These are phyloP conservation scores for Mrakia frigida DNA, from an alignment of 768 basidiomycete species.

Conservation along the genomic window DNA sequence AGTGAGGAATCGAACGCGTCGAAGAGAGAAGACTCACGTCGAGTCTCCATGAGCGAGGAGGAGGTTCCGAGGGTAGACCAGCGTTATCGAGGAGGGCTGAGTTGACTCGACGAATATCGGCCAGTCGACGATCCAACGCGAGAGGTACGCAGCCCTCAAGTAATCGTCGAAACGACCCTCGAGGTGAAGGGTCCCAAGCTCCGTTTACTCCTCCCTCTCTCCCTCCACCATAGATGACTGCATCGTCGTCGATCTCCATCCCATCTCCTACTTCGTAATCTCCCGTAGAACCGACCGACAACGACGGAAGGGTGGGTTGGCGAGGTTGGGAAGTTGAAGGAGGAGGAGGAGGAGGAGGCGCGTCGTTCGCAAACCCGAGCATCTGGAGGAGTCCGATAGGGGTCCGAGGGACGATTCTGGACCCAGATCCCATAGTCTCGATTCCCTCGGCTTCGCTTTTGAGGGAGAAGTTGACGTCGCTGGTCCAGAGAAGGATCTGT, in stretches of 20 bases:
- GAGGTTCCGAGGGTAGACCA: constrained; percentile 4
- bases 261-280: not conserved
- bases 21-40: not conserved
- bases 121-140: not conserved
- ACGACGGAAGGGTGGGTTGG: not conserved
- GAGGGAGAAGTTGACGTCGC: constrained; percentile 4
- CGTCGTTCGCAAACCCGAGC: not conserved
- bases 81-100: not conserved
- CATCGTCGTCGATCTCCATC: not conserved
- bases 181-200: not conserved
- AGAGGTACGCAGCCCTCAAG: not conserved
- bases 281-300: not conserved
- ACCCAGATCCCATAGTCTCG: not conserved
- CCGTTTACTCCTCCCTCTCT: not conserved
- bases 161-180: not conserved
- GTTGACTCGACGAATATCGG: not conserved
- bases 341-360: not conserved
- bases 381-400: not conserved
- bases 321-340: not conserved
- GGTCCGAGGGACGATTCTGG: not conserved
- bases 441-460: not conserved
- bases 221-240: not conserved
- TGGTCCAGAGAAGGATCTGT: not conserved
- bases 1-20: not conserved
- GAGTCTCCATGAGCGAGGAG: not conserved